Evolutionary conservation across 441 rosid genomes (phyloP), one percentile per base, ranked within the genome.

Genomic region (Gossypium gossypioides): DNA sequence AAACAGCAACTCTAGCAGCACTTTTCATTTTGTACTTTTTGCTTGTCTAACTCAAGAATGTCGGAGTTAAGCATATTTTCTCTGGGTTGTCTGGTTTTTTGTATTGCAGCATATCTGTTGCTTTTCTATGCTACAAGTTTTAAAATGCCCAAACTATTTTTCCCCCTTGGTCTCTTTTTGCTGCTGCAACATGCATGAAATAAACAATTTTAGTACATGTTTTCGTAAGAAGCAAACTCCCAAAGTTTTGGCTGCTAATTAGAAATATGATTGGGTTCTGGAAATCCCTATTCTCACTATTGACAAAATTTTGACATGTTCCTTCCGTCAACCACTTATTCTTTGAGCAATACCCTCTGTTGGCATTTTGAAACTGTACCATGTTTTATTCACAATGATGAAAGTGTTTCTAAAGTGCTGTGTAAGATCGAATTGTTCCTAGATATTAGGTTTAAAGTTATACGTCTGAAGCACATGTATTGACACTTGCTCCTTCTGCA

Each of bases 401-500:
- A 67, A 25, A 50, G 25, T 15, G 18, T n/a, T 68, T 37, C 56
- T 58, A 15, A 61, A 9, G 25, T 13, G 37, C 50, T 37, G 6
- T 51, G 13, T 29, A 51, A 34, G 25, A 8, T 24, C 21, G 15
- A 60, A 19, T 51, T 10, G 37, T 25, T 12, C 62, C 16, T 22
- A 24, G 13, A 22, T 57, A 3, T 24, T 56, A 16, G 24, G 1
- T 16, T 46, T 13, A 58, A 59, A 46, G 12, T 29, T 59, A 27
- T 3, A 13, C 5, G 10, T 18, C 24, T 2, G 37, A 2, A 42
- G 8, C 64, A 19, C 58, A 24, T n/a, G 68, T 34, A 52, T n/a
- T 52, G 16, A 19, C 65, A 25, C 52, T 42, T 64, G 3, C 34
- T 74, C 6, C 15, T 37, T 25, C 56, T 55, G 81, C 94, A 92